Evolutionary conservation across 2,329 filamentous ascomycete species (phyloP).

Genomic region (Stagonosporopsis tanaceti): DNA sequence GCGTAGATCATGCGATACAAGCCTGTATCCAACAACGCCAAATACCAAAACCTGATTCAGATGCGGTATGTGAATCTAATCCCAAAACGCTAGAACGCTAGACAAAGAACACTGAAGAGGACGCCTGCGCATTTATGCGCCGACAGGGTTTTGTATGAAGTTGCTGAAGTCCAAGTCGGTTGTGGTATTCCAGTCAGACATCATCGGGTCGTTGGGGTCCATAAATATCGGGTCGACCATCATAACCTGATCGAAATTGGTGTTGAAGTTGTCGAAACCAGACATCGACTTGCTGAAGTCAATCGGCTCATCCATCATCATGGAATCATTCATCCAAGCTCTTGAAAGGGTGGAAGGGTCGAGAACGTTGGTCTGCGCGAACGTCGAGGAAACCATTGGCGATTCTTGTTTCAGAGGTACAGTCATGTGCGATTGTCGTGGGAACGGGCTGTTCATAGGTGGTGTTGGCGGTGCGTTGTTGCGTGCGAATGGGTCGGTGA

Average conservation of each 20-base stretch:
- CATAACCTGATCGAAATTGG: conserved; percentile 41
- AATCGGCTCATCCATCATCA: conserved; percentile 49
- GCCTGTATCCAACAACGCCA: conserved; percentile 29
- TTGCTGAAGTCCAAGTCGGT: conserved; percentile 48
- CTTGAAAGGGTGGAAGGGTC: conserved; percentile 43
- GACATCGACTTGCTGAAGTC: conserved; percentile 48
- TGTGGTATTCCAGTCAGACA: conserved; percentile 47
- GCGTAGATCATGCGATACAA: conserved; percentile 17
- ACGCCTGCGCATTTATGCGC: conserved; percentile 35
- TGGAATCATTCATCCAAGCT: conserved; percentile 43
- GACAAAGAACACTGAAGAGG: conserved; percentile 34
- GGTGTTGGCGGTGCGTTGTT: conserved; percentile 49
- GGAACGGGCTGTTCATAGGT: conserved; percentile 50
- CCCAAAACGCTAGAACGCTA: conserved; percentile 48
- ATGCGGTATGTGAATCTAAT: conserved; percentile 30
- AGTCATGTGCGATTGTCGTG: conserved; percentile 43
- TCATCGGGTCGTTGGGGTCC: conserved; percentile 41
- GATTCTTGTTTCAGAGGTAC: conserved; percentile 44
- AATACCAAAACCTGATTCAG: conserved; percentile 28
- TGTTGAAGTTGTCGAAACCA: conserved; percentile 41
- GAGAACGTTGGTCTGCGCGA: conserved; percentile 39
- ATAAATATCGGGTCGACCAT: conserved; percentile 47
- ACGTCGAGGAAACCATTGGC: conserved; percentile 39
- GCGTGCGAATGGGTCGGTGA: conserved; percentile 42
- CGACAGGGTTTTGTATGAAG: conserved; percentile 48